Evolutionary conservation across 2,329 filamentous ascomycete genomes (phyloP), one percentile per base, ranked within the genome.

Genomic region (Hansfordia pulvinata): DNA sequence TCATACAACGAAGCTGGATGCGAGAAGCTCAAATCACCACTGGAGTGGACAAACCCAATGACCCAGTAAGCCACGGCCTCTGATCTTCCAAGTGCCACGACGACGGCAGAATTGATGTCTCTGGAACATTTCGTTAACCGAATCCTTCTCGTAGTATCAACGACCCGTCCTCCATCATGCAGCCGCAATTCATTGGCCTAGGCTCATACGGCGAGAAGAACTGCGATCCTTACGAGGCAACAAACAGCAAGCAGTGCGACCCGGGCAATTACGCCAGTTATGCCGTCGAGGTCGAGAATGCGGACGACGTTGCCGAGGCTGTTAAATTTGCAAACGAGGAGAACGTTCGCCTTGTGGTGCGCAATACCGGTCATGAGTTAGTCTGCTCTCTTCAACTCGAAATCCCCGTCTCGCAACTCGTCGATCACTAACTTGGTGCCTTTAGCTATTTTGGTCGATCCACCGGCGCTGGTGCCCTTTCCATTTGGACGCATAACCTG

Each of bases 401-500:
- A 28, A 52, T 46, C 22, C 64, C 62, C 35, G 41, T 27, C 3
- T 59, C 60, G 4, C 47, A 44, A 17, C 56, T 56, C 0, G 46
- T 61, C 17, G 57, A 50, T 17, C 35, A 64, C 17, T 58, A 52
- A 4, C 55, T 59, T 8, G 60, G 62, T 14, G 47, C 20, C 63
- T 2, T 47, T 52, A 26, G 57, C 30, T 52, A 42, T 27, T 32
- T 47, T 3, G 46, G 52, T 6, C 37, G 43, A 21, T 47, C 43
- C 6, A 41, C 42, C 6, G 48, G 44, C 6, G 40, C 37, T 3
- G 44, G 46, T 10, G 42, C 38, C 4, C 37, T 54, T 12, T 37
- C 40, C 3, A 26, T 50, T 9, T 46, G 48, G 46, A 46, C 42
- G 19, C 42, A 52, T 23, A 33, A 46, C 27, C 32, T 53, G 8